These are phyloP conservation scores for Trametes cingulata DNA, from an alignment of 768 basidiomycete species.

Conservation along the genomic window DNA sequence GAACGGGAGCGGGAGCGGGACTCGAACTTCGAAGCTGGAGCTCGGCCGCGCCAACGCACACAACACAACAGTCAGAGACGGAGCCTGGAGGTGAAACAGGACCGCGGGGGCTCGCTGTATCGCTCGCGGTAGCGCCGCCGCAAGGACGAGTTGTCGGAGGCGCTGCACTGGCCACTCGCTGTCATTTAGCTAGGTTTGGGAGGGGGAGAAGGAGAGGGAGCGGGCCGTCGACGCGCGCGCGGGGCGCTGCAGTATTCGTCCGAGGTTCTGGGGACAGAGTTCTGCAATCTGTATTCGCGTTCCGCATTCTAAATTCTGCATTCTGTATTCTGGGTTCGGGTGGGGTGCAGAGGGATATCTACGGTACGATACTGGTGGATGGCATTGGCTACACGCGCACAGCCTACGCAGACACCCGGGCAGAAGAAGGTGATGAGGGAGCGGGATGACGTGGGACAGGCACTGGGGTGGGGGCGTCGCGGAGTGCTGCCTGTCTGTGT, in stretches of 20 bases:
- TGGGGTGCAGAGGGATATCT: neutral
- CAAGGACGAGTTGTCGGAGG: neutral
- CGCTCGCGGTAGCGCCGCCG: neutral
- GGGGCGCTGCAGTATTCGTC: neutral
- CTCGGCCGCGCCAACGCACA: too few species aligned
- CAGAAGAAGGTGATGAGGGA: neutral
- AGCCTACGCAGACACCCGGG: neutral
- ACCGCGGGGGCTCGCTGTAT: neutral
- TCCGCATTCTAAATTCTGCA: too few species aligned
- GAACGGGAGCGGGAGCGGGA: too few species aligned
- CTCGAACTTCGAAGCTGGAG: too few species aligned
- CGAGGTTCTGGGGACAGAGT: too few species aligned
- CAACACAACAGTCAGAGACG: too few species aligned
- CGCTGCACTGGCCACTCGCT: neutral
- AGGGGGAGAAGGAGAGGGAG: neutral
- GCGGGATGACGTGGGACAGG: conserved; percentile 9
- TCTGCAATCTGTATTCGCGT: too few species aligned
- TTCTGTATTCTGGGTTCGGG: too few species aligned
- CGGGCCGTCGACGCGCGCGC: neutral
- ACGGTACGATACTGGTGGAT: too few species aligned
- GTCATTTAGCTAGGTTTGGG: conserved; percentile 18
- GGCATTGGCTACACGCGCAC: too few species aligned
- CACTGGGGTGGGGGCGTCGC: neutral
- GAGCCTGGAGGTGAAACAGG: neutral
- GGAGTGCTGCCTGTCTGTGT: too few species aligned